Conservation (phyloP, 805 yeast genomes). For the Candida boidinii region DNA sequence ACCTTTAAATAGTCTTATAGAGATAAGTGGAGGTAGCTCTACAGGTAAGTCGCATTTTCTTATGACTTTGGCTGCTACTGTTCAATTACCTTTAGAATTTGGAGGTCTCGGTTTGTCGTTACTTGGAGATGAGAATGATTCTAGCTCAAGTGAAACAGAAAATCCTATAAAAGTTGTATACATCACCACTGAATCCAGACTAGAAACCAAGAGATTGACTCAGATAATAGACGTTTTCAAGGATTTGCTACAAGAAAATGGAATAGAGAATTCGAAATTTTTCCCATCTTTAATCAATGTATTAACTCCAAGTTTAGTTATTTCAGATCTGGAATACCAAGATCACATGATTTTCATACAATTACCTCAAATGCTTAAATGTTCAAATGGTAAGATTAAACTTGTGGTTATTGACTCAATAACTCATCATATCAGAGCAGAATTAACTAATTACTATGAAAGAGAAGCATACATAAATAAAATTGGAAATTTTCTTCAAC, state of each 20-base stretch:
- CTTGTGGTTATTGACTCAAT: slow-evolving; percentile 73
- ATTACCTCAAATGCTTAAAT: slow-evolving; percentile 48
- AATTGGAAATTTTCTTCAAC: slow-evolving; percentile 38
- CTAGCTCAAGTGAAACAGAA: not conserved
- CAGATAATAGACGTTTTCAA: slow-evolving; percentile 27
- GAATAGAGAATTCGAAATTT: slow-evolving; percentile 16
- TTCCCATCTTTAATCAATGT: slow-evolving; percentile 27
- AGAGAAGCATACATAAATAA: slow-evolving; percentile 34
- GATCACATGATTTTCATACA: slow-evolving; percentile 66
- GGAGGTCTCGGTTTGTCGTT: slow-evolving; percentile 37
- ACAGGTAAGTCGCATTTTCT: slow-evolving; percentile 81
- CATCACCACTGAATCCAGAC: slow-evolving; percentile 68
- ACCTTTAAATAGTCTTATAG: slow-evolving; percentile 49
- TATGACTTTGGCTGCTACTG: slow-evolving; percentile 53
- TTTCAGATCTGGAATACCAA: slow-evolving; percentile 56
- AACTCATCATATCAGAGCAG: slow-evolving; percentile 71
- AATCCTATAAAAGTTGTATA: slow-evolving; percentile 41
- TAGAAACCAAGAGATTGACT: slow-evolving; percentile 59
- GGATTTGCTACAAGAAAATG: slow-evolving; percentile 25
- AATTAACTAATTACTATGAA: slow-evolving; percentile 33
- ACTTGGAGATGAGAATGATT: slow-evolving; percentile 8
- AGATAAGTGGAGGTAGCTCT: slow-evolving; percentile 77
- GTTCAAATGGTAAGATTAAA: slow-evolving; percentile 32
- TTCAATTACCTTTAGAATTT: slow-evolving; percentile 37
- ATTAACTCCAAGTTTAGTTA: slow-evolving; percentile 18